Percentiles rank a stretch among this genome's conserved stretches.
phyloP scores from a whole-genome alignment of 2,329 filamentous ascomycete species.

The Chaetomium strumarium region DNA sequence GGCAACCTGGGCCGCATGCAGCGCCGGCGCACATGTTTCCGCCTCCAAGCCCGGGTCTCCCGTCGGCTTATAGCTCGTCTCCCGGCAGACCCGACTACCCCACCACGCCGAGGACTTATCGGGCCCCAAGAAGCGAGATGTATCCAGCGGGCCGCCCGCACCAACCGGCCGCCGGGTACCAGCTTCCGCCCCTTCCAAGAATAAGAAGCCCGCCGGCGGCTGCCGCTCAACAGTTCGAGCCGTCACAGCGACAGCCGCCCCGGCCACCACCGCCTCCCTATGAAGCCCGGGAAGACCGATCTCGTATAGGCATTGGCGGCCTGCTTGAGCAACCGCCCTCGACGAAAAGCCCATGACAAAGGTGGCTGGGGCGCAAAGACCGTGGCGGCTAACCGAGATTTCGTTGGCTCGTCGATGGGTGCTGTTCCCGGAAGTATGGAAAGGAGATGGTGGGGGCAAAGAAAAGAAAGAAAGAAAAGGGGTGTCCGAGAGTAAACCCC shows the following conservation, averaged over 20 bases:
- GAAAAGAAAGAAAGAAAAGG: too few species aligned
- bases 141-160: conserved; percentile 30
- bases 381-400: background rate
- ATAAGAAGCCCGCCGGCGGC: conserved; percentile 34
- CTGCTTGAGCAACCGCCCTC: conserved; percentile 53
- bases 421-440: too few species aligned
- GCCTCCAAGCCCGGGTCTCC: conserved; percentile 37
- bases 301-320: conserved; percentile 55
- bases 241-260: conserved; percentile 1
- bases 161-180: conserved; percentile 33
- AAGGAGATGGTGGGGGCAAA: too few species aligned
- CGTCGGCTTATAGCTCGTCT: conserved; percentile 42
- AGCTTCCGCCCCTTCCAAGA: conserved; percentile 46
- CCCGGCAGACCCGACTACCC: conserved; percentile 41
- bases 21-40: conserved; percentile 28
- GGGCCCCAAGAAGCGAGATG: conserved; percentile 49
- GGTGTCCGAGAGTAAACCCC: too few species aligned
- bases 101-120: conserved; percentile 41
- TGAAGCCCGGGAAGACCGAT: conserved; percentile 42
- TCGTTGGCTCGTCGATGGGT: background rate
- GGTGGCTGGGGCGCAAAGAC: background rate
- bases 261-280: conserved; percentile 6
- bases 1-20: background rate
- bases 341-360: conserved; percentile 11
- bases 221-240: conserved; percentile 19